Base-by-base conservation (phyloP, 495 filamentous ascomycete genomes). In the Talaromyces ruber region DNA sequence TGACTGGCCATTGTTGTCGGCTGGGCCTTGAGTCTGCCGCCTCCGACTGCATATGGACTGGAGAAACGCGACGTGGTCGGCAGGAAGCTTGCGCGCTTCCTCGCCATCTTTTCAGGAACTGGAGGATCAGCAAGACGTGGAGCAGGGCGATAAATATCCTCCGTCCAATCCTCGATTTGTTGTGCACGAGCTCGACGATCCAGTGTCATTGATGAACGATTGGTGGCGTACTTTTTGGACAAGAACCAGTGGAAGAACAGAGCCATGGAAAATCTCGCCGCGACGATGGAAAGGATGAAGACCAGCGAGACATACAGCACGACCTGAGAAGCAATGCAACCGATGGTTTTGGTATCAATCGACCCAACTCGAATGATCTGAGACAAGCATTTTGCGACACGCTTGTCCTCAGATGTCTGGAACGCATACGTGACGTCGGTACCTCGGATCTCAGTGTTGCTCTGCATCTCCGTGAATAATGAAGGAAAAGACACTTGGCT, bases 1-100 rank as follows among this genome's bases (percentile, higher is more conserved):
- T 98, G 95, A 68, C 90, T 97, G 4, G 91, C 89, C 95, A 99
- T 99, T 0, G 95, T 99, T 2, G 93, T 95, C 34, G 90, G 92
- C 12, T 84, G 74, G 3, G 80, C 72, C 25, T 77, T 74, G 56
- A 82, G 74, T 39, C 77, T 81, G 56, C 76, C 64, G 53, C 81
- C 65, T 66, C 85, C 79, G 67, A 88, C 80, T 29, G 88, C 88
- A 71, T 97, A 97, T 1, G 96, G 92, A 62, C 93, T 93, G 1
- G 93, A 96, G 71, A 99, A 99, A 25, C 95, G 84, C 43, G 93
- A 97, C 0, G 92, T 97, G 0, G 93, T 64, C 82, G 95, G 64
- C 88, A 79, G 76, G 91, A 75, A 80, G 72, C 90, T 97, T 60
- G 83, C 82, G 62, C 94, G 87, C 76, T 96, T 97, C 79, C 82